Evolutionary conservation across 768 basidiomycete genomes (phyloP), one percentile per base, ranked within the genome.

Genomic region (Cyathus striatus): DNA sequence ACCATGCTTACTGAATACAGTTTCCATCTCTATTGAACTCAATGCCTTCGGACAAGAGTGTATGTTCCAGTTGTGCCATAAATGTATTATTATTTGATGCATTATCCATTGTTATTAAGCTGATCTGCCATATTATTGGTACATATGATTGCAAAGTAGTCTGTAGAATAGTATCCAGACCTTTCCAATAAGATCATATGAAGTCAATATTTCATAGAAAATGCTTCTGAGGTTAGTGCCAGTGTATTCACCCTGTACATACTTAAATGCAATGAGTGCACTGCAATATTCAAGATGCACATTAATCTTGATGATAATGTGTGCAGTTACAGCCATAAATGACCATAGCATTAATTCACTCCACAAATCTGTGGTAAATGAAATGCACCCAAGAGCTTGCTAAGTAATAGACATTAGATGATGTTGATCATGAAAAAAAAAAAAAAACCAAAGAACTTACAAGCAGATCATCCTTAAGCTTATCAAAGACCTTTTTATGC

Each of bases 351-450:
- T 34, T 4, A 18, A 18, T 21, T 46, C 41, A 17, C 23, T 41
- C 44, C 44, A 46, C 10, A 42, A 10, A 24, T 46, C 44, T 10
- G 13, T 24, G 9, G 44, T 46, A 26, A 43, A 43, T 13, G 14
- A 21, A 22, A 43, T 43, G 9, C 44, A 22, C 4, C 44, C 44
- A n/a, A n/a, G n/a, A 30, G 10, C 6, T 5, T 9, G 44, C 25
- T 6, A n/a, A n/a, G n/a, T n/a, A n/a, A 10, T 23, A 30, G n/a
- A 30, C 7, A 30, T 9, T 30, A 9, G n/a, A 30, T 30, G 9
- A 30, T 7, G 27, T 9, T 30, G n/a, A n/a, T 9, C n/a, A n/a
- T n/a, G 9, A 7, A 30, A 7, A 7, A 9, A 9, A 7, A 30
- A 7, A n/a, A 30, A 30, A 9, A 30, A n/a, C n/a, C n/a, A 30